Evolutionary conservation across 345 rosid genomes (phyloP).

Genomic region (Eucalyptus viminalis): DNA sequence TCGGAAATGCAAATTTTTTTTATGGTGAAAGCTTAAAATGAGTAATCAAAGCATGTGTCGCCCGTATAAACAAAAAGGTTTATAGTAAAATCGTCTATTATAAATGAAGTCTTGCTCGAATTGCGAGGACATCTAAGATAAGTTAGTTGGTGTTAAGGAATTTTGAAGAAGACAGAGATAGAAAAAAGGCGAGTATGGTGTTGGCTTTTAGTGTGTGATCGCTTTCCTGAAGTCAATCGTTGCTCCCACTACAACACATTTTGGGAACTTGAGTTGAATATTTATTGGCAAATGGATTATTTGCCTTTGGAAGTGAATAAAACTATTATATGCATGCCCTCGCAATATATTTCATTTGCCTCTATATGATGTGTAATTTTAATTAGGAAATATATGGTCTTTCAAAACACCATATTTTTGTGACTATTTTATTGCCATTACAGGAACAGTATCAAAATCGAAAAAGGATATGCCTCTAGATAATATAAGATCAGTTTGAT

Average conservation of each 20-base stretch:
- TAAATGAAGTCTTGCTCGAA: neutral
- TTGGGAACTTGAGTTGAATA: neutral
- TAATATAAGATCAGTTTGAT: neutral
- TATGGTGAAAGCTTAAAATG: neutral
- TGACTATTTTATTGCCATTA: accelerated
- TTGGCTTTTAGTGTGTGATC: neutral
- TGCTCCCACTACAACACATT: neutral
- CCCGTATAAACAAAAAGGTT: neutral
- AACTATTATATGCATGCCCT: neutral
- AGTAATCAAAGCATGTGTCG: neutral
- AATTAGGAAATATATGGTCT: neutral
- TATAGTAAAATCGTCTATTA: neutral
- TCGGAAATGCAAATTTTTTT: neutral
- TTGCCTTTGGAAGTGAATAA: neutral
- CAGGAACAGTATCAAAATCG: neutral
- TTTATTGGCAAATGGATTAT: neutral
- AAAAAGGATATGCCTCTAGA: neutral
- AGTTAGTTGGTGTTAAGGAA: neutral
- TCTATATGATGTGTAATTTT: neutral
- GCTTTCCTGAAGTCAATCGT: neutral
- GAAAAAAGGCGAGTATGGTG: neutral
- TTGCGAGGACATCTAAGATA: neutral
- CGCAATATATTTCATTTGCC: neutral
- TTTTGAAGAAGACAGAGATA: neutral
- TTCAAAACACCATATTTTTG: neutral